A percentile compares a stretch with the other conserved stretches of the same genome.
These are phyloP conservation scores for Didymella exigua DNA, from an alignment of 2,329 filamentous ascomycete species.

Conservation along the genomic window DNA sequence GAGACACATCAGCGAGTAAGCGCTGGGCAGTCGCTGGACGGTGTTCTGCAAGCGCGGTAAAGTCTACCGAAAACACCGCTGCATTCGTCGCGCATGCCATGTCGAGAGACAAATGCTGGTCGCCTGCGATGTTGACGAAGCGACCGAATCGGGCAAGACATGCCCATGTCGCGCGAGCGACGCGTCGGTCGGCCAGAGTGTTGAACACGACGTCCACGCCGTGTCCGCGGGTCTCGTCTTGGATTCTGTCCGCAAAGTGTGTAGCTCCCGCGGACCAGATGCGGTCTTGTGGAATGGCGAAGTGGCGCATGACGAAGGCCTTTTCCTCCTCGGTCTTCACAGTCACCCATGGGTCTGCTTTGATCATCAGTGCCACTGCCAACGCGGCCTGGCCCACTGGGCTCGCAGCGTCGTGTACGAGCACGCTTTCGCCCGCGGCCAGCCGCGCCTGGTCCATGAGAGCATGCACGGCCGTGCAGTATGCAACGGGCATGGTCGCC, in stretches of 20 bases:
- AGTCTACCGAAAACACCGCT: constrained; percentile 21
- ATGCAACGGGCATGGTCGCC: constrained; percentile 30
- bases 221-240: constrained; percentile 28
- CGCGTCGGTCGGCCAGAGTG: constrained; percentile 25
- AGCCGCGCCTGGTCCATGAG: constrained; percentile 40
- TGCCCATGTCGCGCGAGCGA: constrained; percentile 48
- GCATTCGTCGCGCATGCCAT: constrained; percentile 20
- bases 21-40: constrained; percentile 25
- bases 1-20: constrained; percentile 21
- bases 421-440: constrained; percentile 37
- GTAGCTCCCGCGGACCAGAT: constrained; percentile 39
- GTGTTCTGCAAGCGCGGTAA: constrained; percentile 16
- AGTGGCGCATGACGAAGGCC: constrained; percentile 21
- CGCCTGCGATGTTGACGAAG: constrained; percentile 16
- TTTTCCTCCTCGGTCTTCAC: constrained; percentile 34
- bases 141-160: constrained; percentile 50
- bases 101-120: not conserved
- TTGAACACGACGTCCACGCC: constrained; percentile 49
- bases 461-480: constrained; percentile 34
- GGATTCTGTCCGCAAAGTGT: constrained; percentile 32
- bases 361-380: constrained; percentile 28
- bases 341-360: constrained; percentile 31
- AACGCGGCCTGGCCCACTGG: constrained; percentile 41
- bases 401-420: constrained; percentile 39
- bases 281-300: constrained; percentile 32